Conservation (phyloP, 75 land plant genomes). For the Cryptomeria japonica region DNA sequence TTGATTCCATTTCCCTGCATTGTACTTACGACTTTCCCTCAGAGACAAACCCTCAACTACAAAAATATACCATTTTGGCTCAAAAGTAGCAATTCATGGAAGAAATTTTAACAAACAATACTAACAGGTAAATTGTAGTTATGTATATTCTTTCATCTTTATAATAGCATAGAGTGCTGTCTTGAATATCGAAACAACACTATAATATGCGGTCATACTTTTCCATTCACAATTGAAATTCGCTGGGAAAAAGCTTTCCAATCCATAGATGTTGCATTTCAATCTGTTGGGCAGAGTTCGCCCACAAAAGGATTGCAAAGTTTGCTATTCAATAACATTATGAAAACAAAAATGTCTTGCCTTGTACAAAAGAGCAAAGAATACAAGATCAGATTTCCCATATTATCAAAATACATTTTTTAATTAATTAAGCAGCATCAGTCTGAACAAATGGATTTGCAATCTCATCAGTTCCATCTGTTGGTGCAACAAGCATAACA, state of each 20-base stretch:
- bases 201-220: background rate
- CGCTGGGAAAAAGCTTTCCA: background rate
- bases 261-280: background rate
- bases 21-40: background rate
- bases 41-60: background rate
- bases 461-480: conserved; percentile 99
- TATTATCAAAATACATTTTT: background rate
- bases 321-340: background rate
- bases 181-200: background rate
- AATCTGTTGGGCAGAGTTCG: background rate
- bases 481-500: conserved; percentile 98
- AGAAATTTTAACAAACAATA: background rate
- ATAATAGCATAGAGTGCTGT: background rate
- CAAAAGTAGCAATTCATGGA: background rate
- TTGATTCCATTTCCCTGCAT: background rate
- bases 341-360: background rate
- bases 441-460: conserved; percentile 88
- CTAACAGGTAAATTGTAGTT: background rate
- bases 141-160: background rate
- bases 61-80: background rate
- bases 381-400: background rate
- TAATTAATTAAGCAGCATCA: conserved; percentile 58
- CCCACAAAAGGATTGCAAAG: background rate
- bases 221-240: background rate
- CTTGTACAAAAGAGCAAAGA: background rate